A percentile compares a stretch with the other conserved stretches of the same genome.
phyloP scores from a whole-genome alignment of 2,329 filamentous ascomycete genomes.

The Cephalotrichum gorgonifer region DNA sequence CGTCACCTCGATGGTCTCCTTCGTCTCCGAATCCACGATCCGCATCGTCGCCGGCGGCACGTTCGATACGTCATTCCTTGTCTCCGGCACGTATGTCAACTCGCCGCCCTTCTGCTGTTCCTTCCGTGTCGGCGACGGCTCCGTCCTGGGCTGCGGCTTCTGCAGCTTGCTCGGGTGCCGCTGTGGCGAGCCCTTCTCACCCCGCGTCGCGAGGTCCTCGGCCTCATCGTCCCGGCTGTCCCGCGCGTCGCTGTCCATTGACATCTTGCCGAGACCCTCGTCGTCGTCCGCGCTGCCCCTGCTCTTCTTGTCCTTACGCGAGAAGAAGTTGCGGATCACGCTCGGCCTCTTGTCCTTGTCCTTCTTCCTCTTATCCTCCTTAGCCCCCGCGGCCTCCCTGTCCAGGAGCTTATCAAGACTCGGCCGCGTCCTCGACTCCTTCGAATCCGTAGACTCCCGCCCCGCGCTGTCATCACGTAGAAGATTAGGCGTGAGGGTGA shows the following conservation, averaged over 20 bases:
- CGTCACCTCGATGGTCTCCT: constrained; percentile 20
- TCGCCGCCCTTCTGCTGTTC: not conserved
- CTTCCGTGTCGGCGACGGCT: constrained; percentile 28
- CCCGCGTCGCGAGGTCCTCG: constrained; percentile 62
- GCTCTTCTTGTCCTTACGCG: constrained; percentile 54
- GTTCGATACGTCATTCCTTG: constrained; percentile 41
- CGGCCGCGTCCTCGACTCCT: constrained; percentile 43
- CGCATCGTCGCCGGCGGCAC: constrained; percentile 48
- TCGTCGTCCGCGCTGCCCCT: constrained; percentile 31
- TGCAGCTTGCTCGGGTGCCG: constrained; percentile 59
- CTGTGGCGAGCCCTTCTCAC: constrained; percentile 37
- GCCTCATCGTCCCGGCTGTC: constrained; percentile 6
- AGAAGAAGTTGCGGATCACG: constrained; percentile 50
- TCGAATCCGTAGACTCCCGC: constrained; percentile 39
- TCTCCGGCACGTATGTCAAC: constrained; percentile 27
- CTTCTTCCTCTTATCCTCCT: constrained; percentile 60
- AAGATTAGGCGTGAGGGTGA: constrained; percentile 87
- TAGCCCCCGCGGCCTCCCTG: constrained; percentile 52
- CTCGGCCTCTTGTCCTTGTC: constrained; percentile 59
- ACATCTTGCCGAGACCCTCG: constrained; percentile 13
- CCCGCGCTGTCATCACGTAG: constrained; percentile 66
- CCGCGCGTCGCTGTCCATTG: constrained; percentile 7
- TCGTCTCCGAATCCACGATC: constrained; percentile 43
- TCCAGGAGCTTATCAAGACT: constrained; percentile 71
- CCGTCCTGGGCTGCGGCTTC: constrained; percentile 48